Evolutionary conservation across 176 grass and related monocot genomes (phyloP), one percentile per base, ranked within the genome.

Genomic region (Eleusine coracana): DNA sequence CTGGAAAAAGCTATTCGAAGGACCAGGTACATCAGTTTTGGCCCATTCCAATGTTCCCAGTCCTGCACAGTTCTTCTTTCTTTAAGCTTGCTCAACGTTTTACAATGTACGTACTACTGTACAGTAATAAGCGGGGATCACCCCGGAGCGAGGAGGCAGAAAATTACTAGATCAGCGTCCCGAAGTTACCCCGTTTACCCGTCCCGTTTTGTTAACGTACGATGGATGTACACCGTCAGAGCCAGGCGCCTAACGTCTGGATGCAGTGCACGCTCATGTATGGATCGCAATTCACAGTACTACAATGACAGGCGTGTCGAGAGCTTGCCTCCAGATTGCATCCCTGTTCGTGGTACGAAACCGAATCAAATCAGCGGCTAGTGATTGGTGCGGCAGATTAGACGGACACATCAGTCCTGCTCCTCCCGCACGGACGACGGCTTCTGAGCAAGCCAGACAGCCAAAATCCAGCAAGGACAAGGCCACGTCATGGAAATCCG

Each of bases 341-440:
- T 2, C 73, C 20, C 36, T 41, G 73, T 21, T 49, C 76, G 21
- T 31, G 40, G 76, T 42, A 83, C 25, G 5, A 6, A 5, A 55
- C 21, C 52, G 52, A 21, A n/a, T 44, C 44, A n/a, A 49, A 71
- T 54, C 66, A 46, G 56, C 46, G 25, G 40, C 6, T 52, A 45
- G 84, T n/a, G 66, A 76, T 12, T 34, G 44, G 56, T 13, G 62
- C 76, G 70, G n/a, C 52, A 51, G 66, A 77, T 77, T 61, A 29
- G 66, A 61, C 42, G 13, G 40, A 45, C 58, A 28, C 61, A 49
- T 45, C 82, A 17, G 42, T 14, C 39, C 37, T 71, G 37, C 68
- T 61, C 17, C 12, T 68, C 45, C 63, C 21, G 40, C 66, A 59
- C 51, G 51, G 79, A 37, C 69, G 27, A 51, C 56, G 41, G 48